These are phyloP conservation scores for Glaciozyma antarctica DNA, from an alignment of 768 basidiomycete genomes.

Conservation along the genomic window DNA sequence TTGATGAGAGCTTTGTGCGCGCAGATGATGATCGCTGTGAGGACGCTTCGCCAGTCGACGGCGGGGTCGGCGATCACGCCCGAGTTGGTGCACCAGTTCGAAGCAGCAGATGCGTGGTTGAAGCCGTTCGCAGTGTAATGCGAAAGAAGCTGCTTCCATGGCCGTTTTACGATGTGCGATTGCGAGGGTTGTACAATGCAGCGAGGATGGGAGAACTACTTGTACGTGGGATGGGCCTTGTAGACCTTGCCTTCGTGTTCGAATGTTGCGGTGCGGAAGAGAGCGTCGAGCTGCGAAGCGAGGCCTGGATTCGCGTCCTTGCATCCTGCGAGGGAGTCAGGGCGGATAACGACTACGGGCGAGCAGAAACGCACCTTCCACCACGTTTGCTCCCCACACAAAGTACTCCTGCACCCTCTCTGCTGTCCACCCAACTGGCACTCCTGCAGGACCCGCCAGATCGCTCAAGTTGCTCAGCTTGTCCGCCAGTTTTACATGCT, in stretches of 20 bases:
- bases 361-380: too few species aligned
- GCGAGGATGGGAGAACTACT: neutral
- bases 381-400: neutral
- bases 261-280: constrained; percentile 12
- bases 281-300: constrained; percentile 13
- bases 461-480: constrained; percentile 27
- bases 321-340: neutral
- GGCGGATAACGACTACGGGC: neutral
- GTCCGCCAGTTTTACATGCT: constrained; percentile 30
- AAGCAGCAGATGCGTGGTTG: constrained; percentile 88
- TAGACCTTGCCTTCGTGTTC: constrained; percentile 3
- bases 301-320: constrained; percentile 20
- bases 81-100: constrained; percentile 90
- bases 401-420: constrained; percentile 12
- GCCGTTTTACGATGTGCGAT: too few species aligned
- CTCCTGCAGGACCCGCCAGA: constrained; percentile 6
- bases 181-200: too few species aligned
- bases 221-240: constrained; percentile 15
- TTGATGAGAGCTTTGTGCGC: constrained; percentile 1
- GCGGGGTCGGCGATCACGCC: constrained; percentile 68
- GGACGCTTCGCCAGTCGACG: constrained; percentile 56
- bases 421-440: constrained; percentile 9
- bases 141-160: too few species aligned
- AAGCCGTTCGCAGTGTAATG: constrained; percentile 46
- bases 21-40: constrained; percentile 77